Evolutionary conservation across 2,329 filamentous ascomycete species (phyloP), one percentile per base, ranked within the genome.

Genomic region (Stemphylium beticola): DNA sequence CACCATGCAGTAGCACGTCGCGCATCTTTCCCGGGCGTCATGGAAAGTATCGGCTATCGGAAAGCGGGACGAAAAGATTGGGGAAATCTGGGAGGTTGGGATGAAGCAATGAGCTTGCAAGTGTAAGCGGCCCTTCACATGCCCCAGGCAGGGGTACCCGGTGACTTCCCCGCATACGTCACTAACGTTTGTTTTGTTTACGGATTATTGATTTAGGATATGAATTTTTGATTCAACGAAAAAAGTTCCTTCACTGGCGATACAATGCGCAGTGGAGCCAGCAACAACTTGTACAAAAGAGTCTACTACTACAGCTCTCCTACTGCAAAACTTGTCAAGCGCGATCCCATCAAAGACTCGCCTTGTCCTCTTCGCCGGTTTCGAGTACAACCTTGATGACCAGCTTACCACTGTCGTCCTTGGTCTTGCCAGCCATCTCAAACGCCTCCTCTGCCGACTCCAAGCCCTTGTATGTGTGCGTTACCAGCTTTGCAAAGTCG

Each of bases 301-400:
- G 5, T 36, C 32, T 44, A 33, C 39, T 29, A 41, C 43, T 36
- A 43, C 37, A 29, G 37, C 37, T 24, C 34, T 8, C n/a, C 20
- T 4, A 15, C 34, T 17, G 32, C 18, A 10, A 26, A 36, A 36
- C 42, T 36, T 17, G 8, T 34, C 9, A 33, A 46, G 14, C 9
- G 24, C 29, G n/a, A 36, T 17, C 18, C 14, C 8, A 26, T 62
- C 52, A 67, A 36, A 66, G 31, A 26, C 49, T 67, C 17, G 59
- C 41, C 47, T 63, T 61, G 15, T 67, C 58, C 17, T 69, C 73
- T 31, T 72, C 74, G n/a, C 64, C 68, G 31, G 66, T 79, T 64
- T 81, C 78, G 54, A 82, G 72, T 12, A 91, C 83, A 36, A 91
- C 88, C 78, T 92, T 92, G 58, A 92, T 75, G 14, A 92, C 87